phyloP scores from a whole-genome alignment of 176 grass and related monocot genomes.

The Oropetium thomaeum region DNA sequence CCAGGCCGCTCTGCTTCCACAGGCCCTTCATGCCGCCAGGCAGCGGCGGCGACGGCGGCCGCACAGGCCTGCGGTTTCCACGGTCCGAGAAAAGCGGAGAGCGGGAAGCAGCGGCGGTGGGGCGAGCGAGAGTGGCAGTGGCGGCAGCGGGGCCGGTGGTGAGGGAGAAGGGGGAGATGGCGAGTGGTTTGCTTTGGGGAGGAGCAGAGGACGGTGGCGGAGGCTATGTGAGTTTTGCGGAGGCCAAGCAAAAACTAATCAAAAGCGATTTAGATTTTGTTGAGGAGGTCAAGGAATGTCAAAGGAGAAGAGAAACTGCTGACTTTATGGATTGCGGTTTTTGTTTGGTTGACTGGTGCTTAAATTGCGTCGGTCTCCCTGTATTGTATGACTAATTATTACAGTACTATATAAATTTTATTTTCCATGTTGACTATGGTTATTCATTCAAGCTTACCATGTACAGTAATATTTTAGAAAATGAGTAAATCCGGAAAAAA shows the following conservation, averaged over 20 bases:
- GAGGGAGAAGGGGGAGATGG: not conserved
- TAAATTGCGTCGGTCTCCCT: not conserved
- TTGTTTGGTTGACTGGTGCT: not conserved
- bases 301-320: not conserved
- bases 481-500: too few species aligned
- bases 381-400: not conserved
- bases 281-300: not conserved
- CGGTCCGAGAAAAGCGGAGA: not conserved
- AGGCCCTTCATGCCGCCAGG: conserved; percentile 35
- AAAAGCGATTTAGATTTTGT: conserved; percentile 11
- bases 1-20: conserved; percentile 54
- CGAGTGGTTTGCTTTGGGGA: conserved; percentile 17
- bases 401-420: too few species aligned
- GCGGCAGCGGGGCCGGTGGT: not conserved
- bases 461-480: too few species aligned
- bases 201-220: not conserved
- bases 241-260: not conserved
- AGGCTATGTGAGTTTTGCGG: conserved; percentile 1
- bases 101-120: not conserved
- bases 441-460: too few species aligned
- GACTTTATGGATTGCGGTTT: not conserved
- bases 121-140: conserved; percentile 12
- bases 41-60: not conserved
- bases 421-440: not conserved
- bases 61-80: not conserved